phyloP scores from a whole-genome alignment of 164 flowering plant genomes.

The Litsea cubeba region DNA sequence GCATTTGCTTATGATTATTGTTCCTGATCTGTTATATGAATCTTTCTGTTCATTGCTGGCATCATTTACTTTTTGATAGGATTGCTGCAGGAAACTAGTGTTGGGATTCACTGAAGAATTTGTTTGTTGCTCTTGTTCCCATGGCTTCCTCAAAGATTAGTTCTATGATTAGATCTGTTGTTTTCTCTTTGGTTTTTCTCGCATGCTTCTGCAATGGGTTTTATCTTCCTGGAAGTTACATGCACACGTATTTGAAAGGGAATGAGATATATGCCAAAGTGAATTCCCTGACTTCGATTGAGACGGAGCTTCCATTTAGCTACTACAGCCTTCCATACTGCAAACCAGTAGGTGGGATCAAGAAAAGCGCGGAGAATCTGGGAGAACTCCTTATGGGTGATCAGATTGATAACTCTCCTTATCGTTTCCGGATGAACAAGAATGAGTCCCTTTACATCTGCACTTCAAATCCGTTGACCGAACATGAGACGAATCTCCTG shows the following conservation, averaged over 20 bases:
- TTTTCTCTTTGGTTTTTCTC: slow-evolving; percentile 6
- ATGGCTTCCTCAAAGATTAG: slow-evolving; percentile 6
- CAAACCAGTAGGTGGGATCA: slow-evolving; percentile 19
- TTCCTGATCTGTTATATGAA: too few relatives aligned
- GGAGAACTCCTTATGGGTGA: slow-evolving; percentile 37
- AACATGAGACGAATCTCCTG: slow-evolving; percentile 23
- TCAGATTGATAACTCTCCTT: slow-evolving; percentile 32
- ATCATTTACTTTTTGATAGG: too few relatives aligned
- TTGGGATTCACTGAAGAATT: neutral
- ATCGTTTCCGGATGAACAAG: slow-evolving; percentile 23
- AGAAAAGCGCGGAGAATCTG: slow-evolving; percentile 29
- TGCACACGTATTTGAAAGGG: slow-evolving; percentile 22
- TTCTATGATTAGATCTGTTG: neutral
- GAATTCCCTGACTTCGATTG: slow-evolving; percentile 32
- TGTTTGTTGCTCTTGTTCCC: neutral
- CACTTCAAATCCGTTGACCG: slow-evolving; percentile 17
- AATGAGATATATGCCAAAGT: slow-evolving; percentile 22
- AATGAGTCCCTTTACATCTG: slow-evolving; percentile 29
- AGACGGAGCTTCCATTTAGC: slow-evolving; percentile 32
- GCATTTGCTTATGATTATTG: too few relatives aligned
- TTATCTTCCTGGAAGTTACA: slow-evolving; percentile 31
- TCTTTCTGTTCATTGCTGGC: too few relatives aligned
- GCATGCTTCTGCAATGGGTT: slow-evolving; percentile 18
- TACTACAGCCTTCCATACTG: slow-evolving; percentile 31
- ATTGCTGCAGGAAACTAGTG: neutral